Conservation (phyloP, 2,329 filamentous ascomycete genomes). For the Penicillium digitatum region DNA sequence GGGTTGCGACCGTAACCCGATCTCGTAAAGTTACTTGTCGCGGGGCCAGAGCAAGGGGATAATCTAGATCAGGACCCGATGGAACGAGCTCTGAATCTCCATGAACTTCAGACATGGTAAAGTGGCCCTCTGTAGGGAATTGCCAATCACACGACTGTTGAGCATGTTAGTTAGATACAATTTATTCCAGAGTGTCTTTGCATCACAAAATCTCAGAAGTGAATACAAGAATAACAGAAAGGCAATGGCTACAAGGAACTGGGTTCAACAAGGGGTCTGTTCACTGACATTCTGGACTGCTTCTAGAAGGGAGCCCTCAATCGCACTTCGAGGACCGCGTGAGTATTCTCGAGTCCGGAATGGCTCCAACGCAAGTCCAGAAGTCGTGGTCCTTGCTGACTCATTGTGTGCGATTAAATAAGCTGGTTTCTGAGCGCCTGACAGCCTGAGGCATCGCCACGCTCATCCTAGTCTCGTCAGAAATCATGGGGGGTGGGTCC, state of each 20-base stretch:
- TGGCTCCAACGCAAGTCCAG: conserved; percentile 34
- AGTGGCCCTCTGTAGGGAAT: conserved; percentile 16
- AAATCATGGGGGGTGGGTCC: too few species aligned
- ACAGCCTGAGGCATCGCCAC: too few species aligned
- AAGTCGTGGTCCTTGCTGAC: conserved; percentile 1
- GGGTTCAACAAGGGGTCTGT: conserved; percentile 12
- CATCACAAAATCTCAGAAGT: neutral
- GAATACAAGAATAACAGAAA: conserved; percentile 3
- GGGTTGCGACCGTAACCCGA: conserved; percentile 75
- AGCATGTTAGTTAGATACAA: conserved; percentile 29
- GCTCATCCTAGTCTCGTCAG: too few species aligned
- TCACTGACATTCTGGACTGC: conserved; percentile 26
- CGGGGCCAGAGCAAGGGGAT: conserved; percentile 66
- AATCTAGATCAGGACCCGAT: conserved; percentile 39
- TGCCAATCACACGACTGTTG: conserved; percentile 36
- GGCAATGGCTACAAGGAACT: neutral
- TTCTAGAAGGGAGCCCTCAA: conserved; percentile 21
- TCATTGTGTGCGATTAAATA: neutral
- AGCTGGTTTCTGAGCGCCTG: neutral
- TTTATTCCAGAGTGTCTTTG: neutral
- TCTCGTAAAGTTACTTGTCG: conserved; percentile 79
- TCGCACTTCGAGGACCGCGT: conserved; percentile 42
- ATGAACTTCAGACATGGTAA: conserved; percentile 38
- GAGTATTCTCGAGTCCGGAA: conserved; percentile 45
- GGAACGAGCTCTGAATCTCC: conserved; percentile 32